Percentiles rank a stretch among this genome's conserved stretches.
These are phyloP conservation scores for Larix sibirica DNA, from an alignment of 83 land plant genomes.

Conservation along the genomic window DNA sequence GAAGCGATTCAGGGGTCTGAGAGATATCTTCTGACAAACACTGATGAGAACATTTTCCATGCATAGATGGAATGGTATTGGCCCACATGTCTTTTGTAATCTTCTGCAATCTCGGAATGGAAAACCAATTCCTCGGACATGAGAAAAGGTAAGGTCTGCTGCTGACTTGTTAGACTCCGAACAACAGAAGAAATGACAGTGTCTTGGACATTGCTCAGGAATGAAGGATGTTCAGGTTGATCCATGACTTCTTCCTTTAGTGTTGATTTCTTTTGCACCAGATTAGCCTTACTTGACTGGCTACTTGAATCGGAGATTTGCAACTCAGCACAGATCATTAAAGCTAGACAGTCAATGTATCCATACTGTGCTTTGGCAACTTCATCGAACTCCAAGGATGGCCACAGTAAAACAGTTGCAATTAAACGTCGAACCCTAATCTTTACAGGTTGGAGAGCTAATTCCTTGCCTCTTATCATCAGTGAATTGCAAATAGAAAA, in stretches of 20 bases:
- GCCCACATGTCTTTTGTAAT: slow-evolving; percentile 10
- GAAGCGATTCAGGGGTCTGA: slow-evolving; percentile 65
- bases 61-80: slow-evolving; percentile 61
- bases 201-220: background rate
- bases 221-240: background rate
- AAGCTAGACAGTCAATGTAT: slow-evolving; percentile 80
- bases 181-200: slow-evolving; percentile 29
- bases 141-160: background rate
- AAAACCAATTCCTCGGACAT: background rate
- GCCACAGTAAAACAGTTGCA: slow-evolving; percentile 45
- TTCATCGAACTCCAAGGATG: slow-evolving; percentile 37
- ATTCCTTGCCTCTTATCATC: slow-evolving; percentile 43
- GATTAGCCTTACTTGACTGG: background rate
- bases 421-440: slow-evolving; percentile 28
- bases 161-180: slow-evolving; percentile 16
- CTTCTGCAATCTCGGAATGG: background rate
- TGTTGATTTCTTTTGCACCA: background rate
- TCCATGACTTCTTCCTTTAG: slow-evolving; percentile 10
- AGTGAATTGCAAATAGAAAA: slow-evolving; percentile 72
- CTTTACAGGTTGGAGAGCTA: slow-evolving; percentile 30
- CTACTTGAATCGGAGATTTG: slow-evolving; percentile 22
- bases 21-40: slow-evolving; percentile 50
- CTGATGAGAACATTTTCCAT: slow-evolving; percentile 92
- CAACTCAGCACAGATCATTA: slow-evolving; percentile 67
- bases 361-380: slow-evolving; percentile 83